A percentile compares a stretch with the other conserved stretches of the same genome.
These are phyloP conservation scores for Jimgerdemannia lactiflua DNA, from an alignment of 192 early-diverging fungal genomes.

Conservation along the genomic window DNA sequence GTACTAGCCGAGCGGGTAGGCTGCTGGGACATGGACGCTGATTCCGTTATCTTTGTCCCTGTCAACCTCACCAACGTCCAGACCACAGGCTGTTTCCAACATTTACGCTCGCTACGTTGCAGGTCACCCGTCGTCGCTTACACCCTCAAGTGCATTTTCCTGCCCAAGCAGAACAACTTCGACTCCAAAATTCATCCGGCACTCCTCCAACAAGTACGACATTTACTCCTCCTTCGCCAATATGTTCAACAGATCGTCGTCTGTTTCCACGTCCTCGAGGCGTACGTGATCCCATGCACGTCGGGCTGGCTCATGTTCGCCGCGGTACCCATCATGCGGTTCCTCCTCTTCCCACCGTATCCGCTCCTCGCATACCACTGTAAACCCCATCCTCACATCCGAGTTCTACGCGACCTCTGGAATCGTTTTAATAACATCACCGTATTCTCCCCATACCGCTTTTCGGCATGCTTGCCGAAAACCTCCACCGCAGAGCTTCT, in stretches of 20 bases:
- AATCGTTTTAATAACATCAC: conserved; percentile 35
- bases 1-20: conserved; percentile 55
- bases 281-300: conserved; percentile 47
- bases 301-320: conserved; percentile 51
- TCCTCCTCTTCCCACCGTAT: conserved; percentile 35
- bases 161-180: neutral
- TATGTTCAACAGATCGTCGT: conserved; percentile 35
- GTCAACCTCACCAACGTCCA: conserved; percentile 49
- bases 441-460: conserved; percentile 37
- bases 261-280: conserved; percentile 43
- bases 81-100: conserved; percentile 36
- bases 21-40: conserved; percentile 68
- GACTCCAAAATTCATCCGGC: neutral
- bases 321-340: conserved; percentile 43
- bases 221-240: neutral
- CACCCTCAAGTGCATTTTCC: conserved; percentile 21
- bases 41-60: conserved; percentile 48
- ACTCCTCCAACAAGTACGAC: neutral
- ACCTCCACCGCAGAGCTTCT: conserved; percentile 39
- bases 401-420: conserved; percentile 37
- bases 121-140: conserved; percentile 60
- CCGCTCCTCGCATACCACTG: conserved; percentile 5
- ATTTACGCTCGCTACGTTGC: conserved; percentile 54
- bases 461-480: conserved; percentile 32
- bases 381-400: conserved; percentile 33